phyloP scores from a whole-genome alignment of 805 yeast genomes.

The Monosporozyma solicola region DNA sequence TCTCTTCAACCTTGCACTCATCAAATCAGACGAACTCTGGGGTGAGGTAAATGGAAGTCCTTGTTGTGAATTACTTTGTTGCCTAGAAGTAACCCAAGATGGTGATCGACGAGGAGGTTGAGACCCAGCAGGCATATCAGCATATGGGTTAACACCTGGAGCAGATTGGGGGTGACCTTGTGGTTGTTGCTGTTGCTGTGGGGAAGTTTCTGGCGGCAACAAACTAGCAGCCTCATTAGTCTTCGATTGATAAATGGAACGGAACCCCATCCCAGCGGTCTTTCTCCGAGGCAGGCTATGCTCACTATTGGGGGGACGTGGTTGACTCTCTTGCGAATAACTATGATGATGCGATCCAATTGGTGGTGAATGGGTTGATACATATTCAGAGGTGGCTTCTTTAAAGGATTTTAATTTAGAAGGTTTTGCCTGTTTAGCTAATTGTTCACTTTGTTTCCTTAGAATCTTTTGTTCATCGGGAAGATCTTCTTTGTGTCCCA shows the following conservation, averaged over 20 bases:
- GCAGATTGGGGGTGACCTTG: background rate
- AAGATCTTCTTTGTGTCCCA: constrained; percentile 29
- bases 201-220: background rate
- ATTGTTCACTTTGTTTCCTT: constrained; percentile 19
- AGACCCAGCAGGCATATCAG: background rate
- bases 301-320: background rate
- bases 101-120: background rate
- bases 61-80: background rate
- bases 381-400: background rate
- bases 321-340: background rate
- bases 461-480: constrained; percentile 27
- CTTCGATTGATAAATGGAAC: constrained; percentile 12
- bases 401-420: background rate
- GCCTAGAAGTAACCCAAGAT: background rate
- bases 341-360: background rate
- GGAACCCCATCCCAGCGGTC: constrained; percentile 22
- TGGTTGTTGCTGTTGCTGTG: background rate
- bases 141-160: background rate
- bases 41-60: background rate
- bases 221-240: background rate
- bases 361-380: constrained; percentile 1
- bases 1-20: constrained; percentile 26
- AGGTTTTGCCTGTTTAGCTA: constrained; percentile 6
- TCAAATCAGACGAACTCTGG: constrained; percentile 17
- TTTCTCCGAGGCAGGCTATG: constrained; percentile 1